Evolutionary conservation across 441 rosid species (phyloP).

Genomic region (Hura crepitans): DNA sequence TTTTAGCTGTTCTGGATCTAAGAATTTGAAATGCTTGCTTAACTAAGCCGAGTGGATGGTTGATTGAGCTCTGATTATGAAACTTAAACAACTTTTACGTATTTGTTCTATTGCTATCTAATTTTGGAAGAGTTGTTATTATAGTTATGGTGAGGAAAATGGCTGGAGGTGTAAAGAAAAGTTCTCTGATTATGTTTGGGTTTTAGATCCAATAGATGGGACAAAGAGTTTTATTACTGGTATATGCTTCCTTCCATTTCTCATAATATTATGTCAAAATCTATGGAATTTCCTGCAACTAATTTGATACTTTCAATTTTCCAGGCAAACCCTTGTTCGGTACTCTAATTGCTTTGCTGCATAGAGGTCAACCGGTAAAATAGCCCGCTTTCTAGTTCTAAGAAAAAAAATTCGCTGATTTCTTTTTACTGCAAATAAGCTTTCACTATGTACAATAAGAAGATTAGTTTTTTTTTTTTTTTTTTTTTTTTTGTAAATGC

Average conservation of each 20-base stretch:
- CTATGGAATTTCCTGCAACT: conserved; percentile 8
- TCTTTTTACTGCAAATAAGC: background rate
- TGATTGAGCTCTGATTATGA: conserved; percentile 3
- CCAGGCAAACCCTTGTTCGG: conserved; percentile 96
- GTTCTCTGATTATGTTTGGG: conserved; percentile 90
- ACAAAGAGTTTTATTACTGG: conserved; percentile 98
- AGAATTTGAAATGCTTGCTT: background rate
- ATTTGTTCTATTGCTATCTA: conserved; percentile 11
- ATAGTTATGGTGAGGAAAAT: conserved; percentile 92
- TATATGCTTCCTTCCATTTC: conserved; percentile 22
- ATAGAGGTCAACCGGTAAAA: conserved; percentile 76
- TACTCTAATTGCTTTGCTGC: conserved; percentile 79
- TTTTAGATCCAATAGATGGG: conserved; percentile 93
- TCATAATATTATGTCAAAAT: background rate
- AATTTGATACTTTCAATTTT: conserved; percentile 25
- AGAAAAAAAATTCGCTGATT: background rate
- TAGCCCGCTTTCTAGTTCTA: background rate
- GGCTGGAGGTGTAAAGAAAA: conserved; percentile 86
- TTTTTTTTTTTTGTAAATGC: background rate
- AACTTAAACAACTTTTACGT: background rate
- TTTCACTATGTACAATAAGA: background rate
- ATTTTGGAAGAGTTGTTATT: conserved; percentile 23
- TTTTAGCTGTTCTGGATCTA: background rate
- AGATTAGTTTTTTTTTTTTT: background rate
- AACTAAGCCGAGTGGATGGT: background rate